Evolutionary conservation across 1,139 yeast genomes (phyloP).

Genomic region (Magnusiomyces paraingens): DNA sequence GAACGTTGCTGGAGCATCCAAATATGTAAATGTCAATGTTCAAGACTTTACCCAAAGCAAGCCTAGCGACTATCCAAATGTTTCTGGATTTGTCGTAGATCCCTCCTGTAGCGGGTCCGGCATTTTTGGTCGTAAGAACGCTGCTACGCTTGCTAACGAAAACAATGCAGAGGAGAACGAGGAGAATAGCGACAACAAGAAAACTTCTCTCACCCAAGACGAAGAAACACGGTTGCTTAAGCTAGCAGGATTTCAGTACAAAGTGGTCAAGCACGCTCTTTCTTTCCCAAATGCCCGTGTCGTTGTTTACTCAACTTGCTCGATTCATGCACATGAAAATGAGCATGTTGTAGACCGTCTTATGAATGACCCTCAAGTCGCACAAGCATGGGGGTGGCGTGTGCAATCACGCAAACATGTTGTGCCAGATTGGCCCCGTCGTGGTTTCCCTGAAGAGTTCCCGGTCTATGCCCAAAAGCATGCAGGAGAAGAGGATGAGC

Average conservation of each 20-base stretch:
- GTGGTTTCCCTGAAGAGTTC: constrained; percentile 73
- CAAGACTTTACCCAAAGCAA: constrained; percentile 74
- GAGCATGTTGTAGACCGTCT: constrained; percentile 83
- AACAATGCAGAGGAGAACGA: constrained; percentile 35
- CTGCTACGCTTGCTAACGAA: constrained; percentile 31
- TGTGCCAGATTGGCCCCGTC: constrained; percentile 74
- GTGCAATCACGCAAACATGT: constrained; percentile 58
- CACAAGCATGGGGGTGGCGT: constrained; percentile 63
- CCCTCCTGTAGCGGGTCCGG: constrained; percentile 99
- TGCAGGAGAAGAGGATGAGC: constrained; percentile 32
- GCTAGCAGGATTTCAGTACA: constrained; percentile 78
- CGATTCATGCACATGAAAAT: constrained; percentile 87
- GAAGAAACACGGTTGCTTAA: constrained; percentile 53
- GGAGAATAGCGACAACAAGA: constrained; percentile 22
- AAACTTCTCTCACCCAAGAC: background rate
- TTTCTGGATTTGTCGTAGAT: constrained; percentile 82
- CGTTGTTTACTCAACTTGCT: constrained; percentile 94
- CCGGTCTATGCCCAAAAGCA: constrained; percentile 29
- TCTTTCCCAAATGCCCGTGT: constrained; percentile 66
- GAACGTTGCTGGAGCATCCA: constrained; percentile 61
- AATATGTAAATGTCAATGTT: constrained; percentile 61
- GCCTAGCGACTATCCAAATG: constrained; percentile 55
- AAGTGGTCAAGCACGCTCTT: constrained; percentile 83
- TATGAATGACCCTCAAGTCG: constrained; percentile 53
- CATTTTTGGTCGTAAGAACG: constrained; percentile 71